Base-by-base conservation (phyloP, 73 alveolate genomes). In the Paraurostyla sp. region DNA sequence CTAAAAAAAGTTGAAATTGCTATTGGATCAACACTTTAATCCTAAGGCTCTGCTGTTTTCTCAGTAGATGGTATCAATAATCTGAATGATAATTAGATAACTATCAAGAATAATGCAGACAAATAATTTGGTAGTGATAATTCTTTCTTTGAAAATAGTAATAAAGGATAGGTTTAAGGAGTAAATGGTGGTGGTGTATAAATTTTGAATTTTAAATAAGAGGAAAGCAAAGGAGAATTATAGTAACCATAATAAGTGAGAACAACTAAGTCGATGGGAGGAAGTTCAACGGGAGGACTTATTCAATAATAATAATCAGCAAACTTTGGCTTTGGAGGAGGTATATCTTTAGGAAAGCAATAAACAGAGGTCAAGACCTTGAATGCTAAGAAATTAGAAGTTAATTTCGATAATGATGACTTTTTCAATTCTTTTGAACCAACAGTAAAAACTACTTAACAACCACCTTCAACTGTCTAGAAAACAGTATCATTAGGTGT, bases 341-440 rank as follows among this genome's bases (percentile, higher is more conserved):
- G 22, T 32, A 29, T 9, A 9, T 11, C 35, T 60, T 4, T 7
- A 50, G 23, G 32, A 60, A 7, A 9, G 32, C 7, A 27, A 22
- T 33, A 48, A 1, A 0, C 38, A 43, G 58, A 76, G 62, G 82
- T 48, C 0, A 83, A 38, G 41, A 48, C 80, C 22, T 73, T 91
- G 63, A 91, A 91, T 59, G 96, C 96, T 11, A 91, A 91, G 63
- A 91, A 91, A 75, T 40, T 91, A 16, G 96, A 91, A 27, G 62
- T 91, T 0, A 87, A 91, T 58, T 91, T 91, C 65, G 92, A 87
- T 48, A 63, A 49, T 0, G 96, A 91, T 69, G 92, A 91, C 56
- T 91, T 91, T 87, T 91, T 91, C 69, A 90, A 84, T 45, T 46
- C 82, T 27, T 63, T 91, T 58, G 52, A 76, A 58, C 81, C 78